Evolutionary conservation across 2,329 filamentous ascomycete genomes (phyloP), one percentile per base, ranked within the genome.

Genomic region (Fusarium sp.): DNA sequence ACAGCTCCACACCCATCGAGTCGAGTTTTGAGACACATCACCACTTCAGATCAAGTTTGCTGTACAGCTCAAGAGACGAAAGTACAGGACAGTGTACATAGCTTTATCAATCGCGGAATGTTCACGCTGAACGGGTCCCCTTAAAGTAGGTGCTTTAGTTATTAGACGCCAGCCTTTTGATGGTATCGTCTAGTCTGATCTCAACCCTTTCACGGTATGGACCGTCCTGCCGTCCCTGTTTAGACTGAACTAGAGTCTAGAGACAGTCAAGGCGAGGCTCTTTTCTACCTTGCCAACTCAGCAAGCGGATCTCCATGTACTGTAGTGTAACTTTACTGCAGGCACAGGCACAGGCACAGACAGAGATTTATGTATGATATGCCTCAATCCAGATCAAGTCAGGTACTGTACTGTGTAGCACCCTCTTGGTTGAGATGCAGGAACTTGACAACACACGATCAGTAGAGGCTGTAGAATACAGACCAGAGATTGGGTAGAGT

Each of bases 361-460:
- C 22, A 55, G 27, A 53, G 49, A 53, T 53, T 53, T 42, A 42
- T 42, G 49, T 42, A 42, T 29, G 49, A 53, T 53, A 53, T 53
- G 49, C 49, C 49, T 53, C 49, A 53, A 53, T 18, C n/a, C 25
- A 47, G 41, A 44, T 44, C 22, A 44, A 24, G 14, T 27, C 30
- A 52, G 30, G 16, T 52, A 53, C 68, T 69, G 29, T 25, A 51
- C 30, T 37, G 47, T 51, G 29, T 34, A 51, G 14, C 14, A 51
- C 30, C 16, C 37, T 57, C 24, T 68, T 68, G 53, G 58, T 56
- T 47, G 66, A 51, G 69, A 73, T 70, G 71, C 71, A 73, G 71
- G 59, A 73, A 74, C 69, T 73, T 59, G 62, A 70, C 68, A 70
- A 71, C 65, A 70, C 70, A 70, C 71, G 54, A 63, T 62, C 69